Base-by-base conservation (phyloP, 78 protist genomes). In the Dictyostelium firmibasis region DNA sequence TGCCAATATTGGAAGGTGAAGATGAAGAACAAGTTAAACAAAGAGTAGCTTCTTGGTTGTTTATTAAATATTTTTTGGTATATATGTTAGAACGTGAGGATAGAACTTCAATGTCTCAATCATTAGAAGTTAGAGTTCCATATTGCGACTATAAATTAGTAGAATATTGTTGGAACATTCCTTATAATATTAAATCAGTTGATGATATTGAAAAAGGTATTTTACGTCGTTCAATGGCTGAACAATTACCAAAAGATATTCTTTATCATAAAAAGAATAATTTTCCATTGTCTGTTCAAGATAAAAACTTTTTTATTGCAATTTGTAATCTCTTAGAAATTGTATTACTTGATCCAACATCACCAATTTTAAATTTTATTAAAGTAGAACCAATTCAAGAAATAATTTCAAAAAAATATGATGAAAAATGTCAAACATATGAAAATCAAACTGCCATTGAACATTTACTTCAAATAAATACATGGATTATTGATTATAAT, bases 11-110 rank as follows among this genome's bases (percentile, higher is more conserved):
- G 6, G 3, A 72, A 33, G 79, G 79, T 33, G 79, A 72, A 33
- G 38, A 72, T 33, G 79, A 72, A 16, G 18, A 4, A 6, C 43
- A 72, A 31, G 25, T 16, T 11, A 72, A 72, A 33, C 43, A 31
- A 72, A 72, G 79, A 18, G 35, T 72, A 33, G 38, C 35, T 16
- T 72, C 79, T 16, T 72, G 36, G 25, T 16, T 72, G 16, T 72
- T 72, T 6, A 72, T 72, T 16, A 72, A 72, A 33, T 72, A 72
- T 20, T 72, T 72, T 31, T 35, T 72, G 5, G 25, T 31, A 0
- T 72, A 72, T 72, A 72, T 72, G 79, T 33, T 72, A 4, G 79
- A 72, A 18, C 38, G 79, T 33, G 79, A 72, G 33, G 79, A 72
- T 72, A 72, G 79, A 33, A 33, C 36, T 7, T 29, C 38, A 29